Conservation (phyloP, 306 rosid genomes). For the Benincasa hispida region DNA sequence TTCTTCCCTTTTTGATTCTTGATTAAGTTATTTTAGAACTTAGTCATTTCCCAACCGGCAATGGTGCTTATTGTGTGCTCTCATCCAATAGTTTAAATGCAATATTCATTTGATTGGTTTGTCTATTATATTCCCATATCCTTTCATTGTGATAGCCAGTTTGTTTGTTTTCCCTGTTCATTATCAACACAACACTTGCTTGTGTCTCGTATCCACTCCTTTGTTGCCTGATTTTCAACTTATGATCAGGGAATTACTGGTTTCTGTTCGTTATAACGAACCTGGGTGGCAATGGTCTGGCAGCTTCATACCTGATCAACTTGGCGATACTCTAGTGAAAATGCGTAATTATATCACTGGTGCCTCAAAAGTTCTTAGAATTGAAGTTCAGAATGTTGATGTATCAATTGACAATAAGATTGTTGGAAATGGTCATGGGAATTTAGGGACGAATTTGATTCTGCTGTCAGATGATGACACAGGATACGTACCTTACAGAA, state of each 20-base stretch:
- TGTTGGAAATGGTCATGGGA: constrained; percentile 80
- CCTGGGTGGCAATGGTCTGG: constrained; percentile 99
- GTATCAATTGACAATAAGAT: constrained; percentile 64
- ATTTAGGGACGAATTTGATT: constrained; percentile 84
- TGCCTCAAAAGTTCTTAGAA: constrained; percentile 58
- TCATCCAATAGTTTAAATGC: not conserved
- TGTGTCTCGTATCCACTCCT: constrained; percentile 1
- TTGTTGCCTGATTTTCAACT: constrained; percentile 10
- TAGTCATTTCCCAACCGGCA: not conserved
- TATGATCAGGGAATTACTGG: constrained; percentile 68
- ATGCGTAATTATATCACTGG: constrained; percentile 65
- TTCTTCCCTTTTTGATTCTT: not conserved
- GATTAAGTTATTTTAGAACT: not conserved
- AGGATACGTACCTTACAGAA: constrained; percentile 94
- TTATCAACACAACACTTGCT: not conserved
- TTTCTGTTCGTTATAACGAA: constrained; percentile 67
- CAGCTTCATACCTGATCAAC: constrained; percentile 76
- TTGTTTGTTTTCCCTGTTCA: not conserved
- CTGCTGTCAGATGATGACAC: constrained; percentile 91
- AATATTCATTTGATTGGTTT: not conserved
- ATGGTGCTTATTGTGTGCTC: not conserved
- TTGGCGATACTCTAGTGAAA: constrained; percentile 92
- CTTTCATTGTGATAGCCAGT: not conserved
- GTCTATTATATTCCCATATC: not conserved
- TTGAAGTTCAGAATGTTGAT: constrained; percentile 95